phyloP scores from a whole-genome alignment of 2,329 filamentous ascomycete genomes.

The Lecanicillium sp. region DNA sequence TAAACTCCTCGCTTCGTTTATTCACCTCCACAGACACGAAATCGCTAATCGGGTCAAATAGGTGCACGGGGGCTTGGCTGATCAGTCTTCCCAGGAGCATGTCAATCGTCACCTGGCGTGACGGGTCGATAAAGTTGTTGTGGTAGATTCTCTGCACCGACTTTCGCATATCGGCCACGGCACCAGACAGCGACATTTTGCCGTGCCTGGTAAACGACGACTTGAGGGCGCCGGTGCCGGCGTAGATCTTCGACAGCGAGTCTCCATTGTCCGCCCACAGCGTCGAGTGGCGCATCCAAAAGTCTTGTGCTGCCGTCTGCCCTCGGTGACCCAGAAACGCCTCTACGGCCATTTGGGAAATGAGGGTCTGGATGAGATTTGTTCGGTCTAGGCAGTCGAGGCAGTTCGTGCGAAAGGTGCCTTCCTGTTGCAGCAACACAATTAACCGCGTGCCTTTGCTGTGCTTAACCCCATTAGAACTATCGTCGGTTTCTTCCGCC shows the following conservation, averaged over 20 bases:
- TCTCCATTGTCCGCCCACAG: conserved; percentile 98
- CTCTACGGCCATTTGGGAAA: conserved; percentile 89
- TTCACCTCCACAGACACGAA: conserved; percentile 71
- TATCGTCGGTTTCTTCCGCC: conserved; percentile 61
- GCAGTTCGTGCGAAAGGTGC: conserved; percentile 94
- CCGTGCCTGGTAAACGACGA: conserved; percentile 90
- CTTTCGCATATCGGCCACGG: conserved; percentile 91
- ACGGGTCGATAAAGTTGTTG: conserved; percentile 95
- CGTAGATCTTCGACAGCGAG: conserved; percentile 88
- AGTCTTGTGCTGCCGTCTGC: conserved; percentile 65
- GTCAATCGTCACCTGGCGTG: conserved; percentile 89
- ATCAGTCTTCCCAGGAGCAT: conserved; percentile 80
- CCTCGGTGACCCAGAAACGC: conserved; percentile 69
- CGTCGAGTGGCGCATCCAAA: conserved; percentile 86
- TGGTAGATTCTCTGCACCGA: conserved; percentile 91
- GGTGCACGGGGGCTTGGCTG: conserved; percentile 72
- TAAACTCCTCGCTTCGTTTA: conserved; percentile 63
- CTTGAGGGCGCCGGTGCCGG: conserved; percentile 90
- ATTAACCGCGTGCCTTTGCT: conserved; percentile 40
- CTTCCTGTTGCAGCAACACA: conserved; percentile 81
- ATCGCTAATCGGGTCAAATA: conserved; percentile 94
- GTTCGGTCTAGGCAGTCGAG: conserved; percentile 93
- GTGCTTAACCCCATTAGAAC: conserved; percentile 29
- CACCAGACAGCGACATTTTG: conserved; percentile 91
- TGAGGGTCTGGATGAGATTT: conserved; percentile 91